Percentiles rank a stretch among this genome's conserved stretches.
Evolutionary conservation across 768 basidiomycete species (phyloP).

Genomic region (Galerina marginata): DNA sequence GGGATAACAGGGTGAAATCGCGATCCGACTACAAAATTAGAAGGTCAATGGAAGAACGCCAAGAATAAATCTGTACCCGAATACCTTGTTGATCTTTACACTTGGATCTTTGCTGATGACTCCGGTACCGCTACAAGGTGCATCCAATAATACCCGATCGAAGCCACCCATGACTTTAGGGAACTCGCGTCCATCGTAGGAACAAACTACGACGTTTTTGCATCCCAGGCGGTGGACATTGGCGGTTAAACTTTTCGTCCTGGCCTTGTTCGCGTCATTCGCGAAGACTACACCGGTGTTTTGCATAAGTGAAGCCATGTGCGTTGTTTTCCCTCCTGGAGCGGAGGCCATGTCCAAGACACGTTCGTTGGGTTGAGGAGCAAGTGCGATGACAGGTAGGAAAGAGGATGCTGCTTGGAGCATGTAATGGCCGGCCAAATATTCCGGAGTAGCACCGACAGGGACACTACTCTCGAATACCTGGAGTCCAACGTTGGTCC

Average conservation of each 20-base stretch:
- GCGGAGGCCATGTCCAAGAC: conserved; percentile 99
- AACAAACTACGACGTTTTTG: conserved; percentile 97
- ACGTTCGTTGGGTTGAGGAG: conserved; percentile 91
- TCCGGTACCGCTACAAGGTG: conserved; percentile 97
- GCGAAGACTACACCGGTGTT: conserved; percentile 99
- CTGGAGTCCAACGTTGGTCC: conserved; percentile 99
- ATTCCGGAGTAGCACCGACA: conserved; percentile 98
- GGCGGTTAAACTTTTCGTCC: conserved; percentile 95
- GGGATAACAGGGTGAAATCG: conserved; percentile 95
- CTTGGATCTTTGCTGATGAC: conserved; percentile 98
- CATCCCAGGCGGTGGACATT: conserved; percentile 97
- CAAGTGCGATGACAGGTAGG: conserved; percentile 96
- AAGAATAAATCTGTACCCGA: conserved; percentile 13
- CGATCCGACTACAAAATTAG: conserved; percentile 72
- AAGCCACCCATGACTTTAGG: conserved; percentile 99
- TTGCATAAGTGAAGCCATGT: conserved; percentile 95
- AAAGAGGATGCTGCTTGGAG: conserved; percentile 99
- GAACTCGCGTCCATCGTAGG: conserved; percentile 96
- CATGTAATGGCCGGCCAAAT: conserved; percentile 99
- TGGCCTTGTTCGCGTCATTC: conserved; percentile 92
- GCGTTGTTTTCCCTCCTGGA: conserved; percentile 97
- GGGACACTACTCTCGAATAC: conserved; percentile 97
- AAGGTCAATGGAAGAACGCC: conserved; percentile 2
- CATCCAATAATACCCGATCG: conserved; percentile 95
- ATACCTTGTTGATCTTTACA: conserved; percentile 97